These are phyloP conservation scores for Talaromyces sp. DNA, from an alignment of 2,329 filamentous ascomycete genomes.

Conservation along the genomic window DNA sequence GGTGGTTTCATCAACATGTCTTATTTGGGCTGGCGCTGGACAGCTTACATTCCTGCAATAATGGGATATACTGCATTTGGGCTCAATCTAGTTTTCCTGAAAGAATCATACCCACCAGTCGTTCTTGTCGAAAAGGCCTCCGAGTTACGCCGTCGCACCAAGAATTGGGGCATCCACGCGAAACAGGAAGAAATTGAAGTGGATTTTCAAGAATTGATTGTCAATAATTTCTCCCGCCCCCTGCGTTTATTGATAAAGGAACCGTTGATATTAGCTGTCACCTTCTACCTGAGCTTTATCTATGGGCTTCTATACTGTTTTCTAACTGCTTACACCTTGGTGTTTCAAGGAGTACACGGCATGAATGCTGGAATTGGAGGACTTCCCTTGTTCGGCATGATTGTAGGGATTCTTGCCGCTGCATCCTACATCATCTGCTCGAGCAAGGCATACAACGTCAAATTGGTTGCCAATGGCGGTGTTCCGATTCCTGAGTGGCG, in stretches of 20 bases:
- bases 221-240: conserved; percentile 44
- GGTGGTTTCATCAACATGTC: conserved; percentile 47
- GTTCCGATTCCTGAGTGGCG: conserved; percentile 29
- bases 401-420: conserved; percentile 25
- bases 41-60: conserved; percentile 48
- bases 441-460: conserved; percentile 23
- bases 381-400: conserved; percentile 25
- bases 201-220: conserved; percentile 43
- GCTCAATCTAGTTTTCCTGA: conserved; percentile 37
- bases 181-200: conserved; percentile 50
- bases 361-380: conserved; percentile 23
- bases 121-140: conserved; percentile 49
- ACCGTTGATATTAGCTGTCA: conserved; percentile 32
- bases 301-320: conserved; percentile 24
- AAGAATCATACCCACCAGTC: conserved; percentile 50
- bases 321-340: conserved; percentile 22
- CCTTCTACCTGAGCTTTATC: conserved; percentile 27
- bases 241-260: conserved; percentile 36
- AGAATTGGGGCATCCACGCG: conserved; percentile 55
- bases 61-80: conserved; percentile 47
- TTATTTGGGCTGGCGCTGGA: conserved; percentile 54
- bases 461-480: conserved; percentile 23
- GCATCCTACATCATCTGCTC: conserved; percentile 22
- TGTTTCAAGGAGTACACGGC: conserved; percentile 23
- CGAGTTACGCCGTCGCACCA: conserved; percentile 44